Evolutionary conservation across 2,329 filamentous ascomycete species (phyloP).

Genomic region (Colletotrichum musicola): DNA sequence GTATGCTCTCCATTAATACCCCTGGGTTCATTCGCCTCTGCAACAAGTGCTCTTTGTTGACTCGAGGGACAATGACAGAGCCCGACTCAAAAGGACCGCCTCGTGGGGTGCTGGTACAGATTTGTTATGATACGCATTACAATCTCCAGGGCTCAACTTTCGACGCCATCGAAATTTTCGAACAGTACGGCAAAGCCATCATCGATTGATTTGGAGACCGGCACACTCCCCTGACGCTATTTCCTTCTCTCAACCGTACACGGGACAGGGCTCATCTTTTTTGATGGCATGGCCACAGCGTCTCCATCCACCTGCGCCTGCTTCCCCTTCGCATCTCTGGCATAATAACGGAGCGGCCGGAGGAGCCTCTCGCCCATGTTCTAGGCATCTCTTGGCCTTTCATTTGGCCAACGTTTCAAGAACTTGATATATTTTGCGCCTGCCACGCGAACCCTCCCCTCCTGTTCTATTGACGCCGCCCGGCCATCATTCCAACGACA

Average conservation of each 20-base stretch:
- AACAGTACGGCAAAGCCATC: slow-evolving; percentile 40
- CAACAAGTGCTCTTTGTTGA: too few relatives aligned
- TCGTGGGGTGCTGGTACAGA: slow-evolving; percentile 50
- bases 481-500: not conserved
- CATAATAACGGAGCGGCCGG: too few relatives aligned
- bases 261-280: too few relatives aligned
- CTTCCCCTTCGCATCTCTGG: too few relatives aligned
- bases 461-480: slow-evolving; percentile 2
- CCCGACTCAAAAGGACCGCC: slow-evolving; percentile 45
- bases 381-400: too few relatives aligned
- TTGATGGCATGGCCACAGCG: too few relatives aligned
- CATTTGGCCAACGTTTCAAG: not conserved
- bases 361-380: too few relatives aligned
- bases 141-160: slow-evolving; percentile 46
- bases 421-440: slow-evolving; percentile 22
- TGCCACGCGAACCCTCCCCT: not conserved
- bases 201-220: not conserved
- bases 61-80: slow-evolving; percentile 36
- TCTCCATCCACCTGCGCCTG: too few relatives aligned
- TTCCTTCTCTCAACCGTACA: too few relatives aligned
- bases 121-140: slow-evolving; percentile 47
- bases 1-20: not conserved
- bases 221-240: too few relatives aligned
- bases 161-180: slow-evolving; percentile 43
- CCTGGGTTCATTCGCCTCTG: not conserved